Evolutionary conservation across 345 rosid genomes (phyloP).

Genomic region (Lepidium didymum): DNA sequence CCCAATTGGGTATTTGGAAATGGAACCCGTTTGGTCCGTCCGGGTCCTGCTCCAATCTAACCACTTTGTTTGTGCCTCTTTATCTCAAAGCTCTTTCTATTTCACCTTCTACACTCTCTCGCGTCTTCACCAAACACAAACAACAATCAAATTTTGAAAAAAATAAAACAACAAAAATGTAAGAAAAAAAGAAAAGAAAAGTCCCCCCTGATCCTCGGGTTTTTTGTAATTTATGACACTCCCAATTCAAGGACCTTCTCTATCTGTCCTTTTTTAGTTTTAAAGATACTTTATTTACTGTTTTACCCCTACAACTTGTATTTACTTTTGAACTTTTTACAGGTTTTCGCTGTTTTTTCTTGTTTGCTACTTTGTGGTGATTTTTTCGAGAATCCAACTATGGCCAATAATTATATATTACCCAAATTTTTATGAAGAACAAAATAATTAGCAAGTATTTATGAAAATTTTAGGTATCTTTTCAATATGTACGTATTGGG

Average conservation of each 20-base stretch:
- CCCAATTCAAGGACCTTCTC: conserved; percentile 19
- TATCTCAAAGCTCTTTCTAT: conserved; percentile 13
- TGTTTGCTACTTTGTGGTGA: background rate
- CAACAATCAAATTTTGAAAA: background rate
- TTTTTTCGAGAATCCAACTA: background rate
- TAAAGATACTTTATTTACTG: background rate
- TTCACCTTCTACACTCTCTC: conserved; percentile 10
- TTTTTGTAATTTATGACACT: conserved; percentile 30
- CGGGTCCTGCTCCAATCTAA: conserved; percentile 19
- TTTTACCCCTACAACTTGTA: conserved; percentile 2
- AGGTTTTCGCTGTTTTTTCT: background rate
- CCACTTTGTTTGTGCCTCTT: background rate
- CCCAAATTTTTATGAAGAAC: background rate
- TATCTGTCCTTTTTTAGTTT: background rate
- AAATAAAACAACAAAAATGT: background rate
- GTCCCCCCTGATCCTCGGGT: conserved; percentile 36
- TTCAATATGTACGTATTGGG: background rate
- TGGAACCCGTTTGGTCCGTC: conserved; percentile 33
- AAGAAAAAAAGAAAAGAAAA: background rate
- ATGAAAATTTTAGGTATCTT: background rate
- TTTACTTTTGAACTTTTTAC: conserved; percentile 10
- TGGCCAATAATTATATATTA: background rate
- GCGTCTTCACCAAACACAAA: conserved; percentile 17
- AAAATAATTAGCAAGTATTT: background rate
- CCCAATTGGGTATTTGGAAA: conserved; percentile 31